Percentiles rank a stretch among this genome's conserved stretches.
Conservation (phyloP, 2,329 filamentous ascomycete species). For the Metarhizium sp. region DNA sequence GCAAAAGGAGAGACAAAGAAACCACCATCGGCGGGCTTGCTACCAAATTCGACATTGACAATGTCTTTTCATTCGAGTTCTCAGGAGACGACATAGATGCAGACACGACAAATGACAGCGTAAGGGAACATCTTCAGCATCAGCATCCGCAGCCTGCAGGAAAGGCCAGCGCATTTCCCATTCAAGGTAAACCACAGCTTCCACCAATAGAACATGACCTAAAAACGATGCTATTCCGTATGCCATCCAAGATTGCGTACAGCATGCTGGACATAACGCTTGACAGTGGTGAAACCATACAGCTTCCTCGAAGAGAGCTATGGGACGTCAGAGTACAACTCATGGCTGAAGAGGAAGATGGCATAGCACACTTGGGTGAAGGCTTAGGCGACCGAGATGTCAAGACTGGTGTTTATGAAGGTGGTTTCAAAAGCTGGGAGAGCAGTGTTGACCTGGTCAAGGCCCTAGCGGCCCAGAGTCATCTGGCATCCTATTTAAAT, state of each 20-base stretch:
- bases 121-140: neutral
- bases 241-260: slow-evolving; percentile 70
- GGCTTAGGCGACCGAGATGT: slow-evolving; percentile 63
- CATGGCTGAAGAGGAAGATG: slow-evolving; percentile 59
- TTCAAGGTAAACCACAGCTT: slow-evolving; percentile 51
- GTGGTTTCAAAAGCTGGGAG: slow-evolving; percentile 86
- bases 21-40: neutral
- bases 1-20: neutral
- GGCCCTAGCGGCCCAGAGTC: slow-evolving; percentile 41
- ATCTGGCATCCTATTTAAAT: slow-evolving; percentile 20
- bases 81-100: slow-evolving; percentile 56
- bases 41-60: neutral
- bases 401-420: slow-evolving; percentile 74
- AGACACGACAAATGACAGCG: neutral
- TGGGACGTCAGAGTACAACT: slow-evolving; percentile 76
- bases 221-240: slow-evolving; percentile 38
- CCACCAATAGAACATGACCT: slow-evolving; percentile 43
- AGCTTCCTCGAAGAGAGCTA: slow-evolving; percentile 63
- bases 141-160: slow-evolving; percentile 14
- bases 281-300: slow-evolving; percentile 42
- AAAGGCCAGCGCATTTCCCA: slow-evolving; percentile 45
- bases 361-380: slow-evolving; percentile 23
- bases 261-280: slow-evolving; percentile 47
- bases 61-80: slow-evolving; percentile 52
- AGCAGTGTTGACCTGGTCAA: slow-evolving; percentile 73